Evolutionary conservation across 2,329 filamentous ascomycete species (phyloP).

Genomic region (Madurella fahalii): DNA sequence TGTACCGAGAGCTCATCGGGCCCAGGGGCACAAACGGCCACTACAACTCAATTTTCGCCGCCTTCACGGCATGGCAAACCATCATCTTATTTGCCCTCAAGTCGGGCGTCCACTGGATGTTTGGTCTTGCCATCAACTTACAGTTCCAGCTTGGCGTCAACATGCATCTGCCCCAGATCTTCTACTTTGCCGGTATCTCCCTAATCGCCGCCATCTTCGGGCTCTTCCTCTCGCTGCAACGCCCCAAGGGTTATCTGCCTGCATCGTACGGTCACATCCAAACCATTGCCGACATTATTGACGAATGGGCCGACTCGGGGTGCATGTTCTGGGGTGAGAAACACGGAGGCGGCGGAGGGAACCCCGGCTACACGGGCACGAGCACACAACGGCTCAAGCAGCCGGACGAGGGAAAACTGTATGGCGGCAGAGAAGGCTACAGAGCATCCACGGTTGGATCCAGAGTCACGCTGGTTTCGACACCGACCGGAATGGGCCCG

Average conservation of each 20-base stretch:
- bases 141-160: conserved; percentile 29
- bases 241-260: conserved; percentile 26
- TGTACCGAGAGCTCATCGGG: conserved; percentile 26
- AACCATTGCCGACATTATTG: conserved; percentile 31
- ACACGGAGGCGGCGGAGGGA: background rate
- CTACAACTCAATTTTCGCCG: conserved; percentile 28
- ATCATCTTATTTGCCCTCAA: conserved; percentile 29
- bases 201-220: conserved; percentile 28
- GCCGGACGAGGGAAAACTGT: conserved; percentile 11
- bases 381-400: conserved; percentile 14
- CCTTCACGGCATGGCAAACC: conserved; percentile 29
- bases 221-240: conserved; percentile 22
- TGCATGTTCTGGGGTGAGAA: conserved; percentile 30
- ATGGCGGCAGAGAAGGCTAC: conserved; percentile 16
- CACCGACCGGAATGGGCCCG: conserved; percentile 6
- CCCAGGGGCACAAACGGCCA: conserved; percentile 26
- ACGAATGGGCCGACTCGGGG: conserved; percentile 29
- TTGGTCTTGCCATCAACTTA: conserved; percentile 30
- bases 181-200: conserved; percentile 28
- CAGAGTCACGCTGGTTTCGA: background rate
- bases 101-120: conserved; percentile 31
- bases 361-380: conserved; percentile 20
- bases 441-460: background rate
- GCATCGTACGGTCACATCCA: conserved; percentile 32
- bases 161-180: conserved; percentile 31